A percentile compares a stretch with the other conserved stretches of the same genome.
Conservation (phyloP, 1,284 basidiomycete species). For the Austroboletus novae-zelandiae region DNA sequence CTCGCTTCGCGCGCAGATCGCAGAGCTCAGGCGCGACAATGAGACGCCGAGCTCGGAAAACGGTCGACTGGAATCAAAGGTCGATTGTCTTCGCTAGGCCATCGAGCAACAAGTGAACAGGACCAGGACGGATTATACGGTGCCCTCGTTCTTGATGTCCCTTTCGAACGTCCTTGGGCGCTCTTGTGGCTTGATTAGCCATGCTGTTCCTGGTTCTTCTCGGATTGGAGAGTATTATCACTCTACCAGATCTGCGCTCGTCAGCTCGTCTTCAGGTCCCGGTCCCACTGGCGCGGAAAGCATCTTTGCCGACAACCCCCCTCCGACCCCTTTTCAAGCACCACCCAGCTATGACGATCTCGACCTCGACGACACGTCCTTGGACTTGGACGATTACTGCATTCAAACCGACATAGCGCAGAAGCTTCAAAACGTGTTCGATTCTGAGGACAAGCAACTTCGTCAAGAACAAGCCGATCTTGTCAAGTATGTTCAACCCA, state of each 20-base stretch:
- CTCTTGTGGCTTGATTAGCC: slow-evolving; percentile 15
- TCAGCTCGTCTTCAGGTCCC: background rate
- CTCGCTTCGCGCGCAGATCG: slow-evolving; percentile 42
- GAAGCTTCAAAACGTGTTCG: slow-evolving; percentile 42
- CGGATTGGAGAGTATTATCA: slow-evolving; percentile 10
- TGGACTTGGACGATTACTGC: slow-evolving; percentile 11
- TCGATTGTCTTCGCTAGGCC: slow-evolving; percentile 29
- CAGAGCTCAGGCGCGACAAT: slow-evolving; percentile 36
- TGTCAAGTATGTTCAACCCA: slow-evolving; percentile 29
- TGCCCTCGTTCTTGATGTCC: background rate
- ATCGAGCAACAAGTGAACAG: slow-evolving; percentile 6
- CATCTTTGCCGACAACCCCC: slow-evolving; percentile 31
- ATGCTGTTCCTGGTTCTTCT: slow-evolving; percentile 29
- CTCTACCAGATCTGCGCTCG: background rate
- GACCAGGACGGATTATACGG: background rate
- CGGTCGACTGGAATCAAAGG: slow-evolving; percentile 29
- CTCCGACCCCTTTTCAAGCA: slow-evolving; percentile 16
- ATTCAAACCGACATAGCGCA: slow-evolving; percentile 27
- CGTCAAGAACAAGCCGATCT: slow-evolving; percentile 40
- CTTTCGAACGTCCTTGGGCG: background rate
- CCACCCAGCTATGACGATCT: slow-evolving; percentile 12
- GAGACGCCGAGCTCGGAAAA: slow-evolving; percentile 34
- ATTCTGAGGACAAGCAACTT: slow-evolving; percentile 45
- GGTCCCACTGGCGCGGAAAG: slow-evolving; percentile 15
- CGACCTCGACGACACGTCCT: background rate